Conservation (phyloP, 495 filamentous ascomycete species). For the Clavariopsis aquatica region DNA sequence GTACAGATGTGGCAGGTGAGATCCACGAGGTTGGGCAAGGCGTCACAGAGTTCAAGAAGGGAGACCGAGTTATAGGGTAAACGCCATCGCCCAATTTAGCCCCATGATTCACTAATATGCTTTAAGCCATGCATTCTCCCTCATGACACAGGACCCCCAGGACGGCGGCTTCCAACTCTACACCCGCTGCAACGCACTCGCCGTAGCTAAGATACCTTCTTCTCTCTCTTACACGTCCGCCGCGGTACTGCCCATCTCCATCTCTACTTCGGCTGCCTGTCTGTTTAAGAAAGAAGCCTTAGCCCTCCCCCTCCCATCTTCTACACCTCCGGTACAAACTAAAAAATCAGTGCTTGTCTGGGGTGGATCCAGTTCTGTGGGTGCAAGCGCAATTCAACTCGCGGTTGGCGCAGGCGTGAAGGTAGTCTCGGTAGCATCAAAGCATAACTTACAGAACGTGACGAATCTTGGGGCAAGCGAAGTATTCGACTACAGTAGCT, state of each 20-base stretch:
- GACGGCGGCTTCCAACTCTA: slow-evolving; percentile 55
- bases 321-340: slow-evolving; percentile 34
- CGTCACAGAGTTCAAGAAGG: slow-evolving; percentile 50
- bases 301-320: slow-evolving; percentile 45
- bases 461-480: slow-evolving; percentile 56
- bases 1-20: slow-evolving; percentile 50
- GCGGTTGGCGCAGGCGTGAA: slow-evolving; percentile 59
- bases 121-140: slow-evolving; percentile 41
- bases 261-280: slow-evolving; percentile 56
- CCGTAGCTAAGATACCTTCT: slow-evolving; percentile 52
- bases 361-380: slow-evolving; percentile 62
- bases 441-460: slow-evolving; percentile 56
- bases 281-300: slow-evolving; percentile 53
- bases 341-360: slow-evolving; percentile 57
- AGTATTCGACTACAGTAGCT: slow-evolving; percentile 60
- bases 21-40: slow-evolving; percentile 47
- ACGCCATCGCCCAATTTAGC: neutral
- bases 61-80: slow-evolving; percentile 50
- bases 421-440: slow-evolving; percentile 58
- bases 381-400: slow-evolving; percentile 63
- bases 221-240: slow-evolving; percentile 51
- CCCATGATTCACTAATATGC: too few relatives aligned
- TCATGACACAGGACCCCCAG: slow-evolving; percentile 35
- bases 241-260: slow-evolving; percentile 54
- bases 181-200: slow-evolving; percentile 42